Conservation (phyloP, 148 eudicot species). For the Chenopodium suecicum region DNA sequence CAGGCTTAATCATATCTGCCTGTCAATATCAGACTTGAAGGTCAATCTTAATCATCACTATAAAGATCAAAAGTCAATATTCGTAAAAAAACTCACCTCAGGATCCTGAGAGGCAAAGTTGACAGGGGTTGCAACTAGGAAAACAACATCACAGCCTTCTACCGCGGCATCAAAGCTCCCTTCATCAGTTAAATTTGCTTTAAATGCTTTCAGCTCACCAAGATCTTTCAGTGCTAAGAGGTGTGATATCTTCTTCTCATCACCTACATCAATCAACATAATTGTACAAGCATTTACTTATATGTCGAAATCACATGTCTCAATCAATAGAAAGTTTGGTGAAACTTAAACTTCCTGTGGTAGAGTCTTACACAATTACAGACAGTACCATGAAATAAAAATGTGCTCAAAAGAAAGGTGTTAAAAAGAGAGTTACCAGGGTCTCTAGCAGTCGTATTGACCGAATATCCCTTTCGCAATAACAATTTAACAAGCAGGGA, state of each 20-base stretch:
- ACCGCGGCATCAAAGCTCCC: slow-evolving; percentile 58
- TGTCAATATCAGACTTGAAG: slow-evolving; percentile 4
- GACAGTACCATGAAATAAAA: too few species aligned
- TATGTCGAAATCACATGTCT: too few species aligned
- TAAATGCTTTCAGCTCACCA: slow-evolving; percentile 49
- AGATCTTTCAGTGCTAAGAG: slow-evolving; percentile 35
- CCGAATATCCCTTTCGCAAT: slow-evolving; percentile 46
- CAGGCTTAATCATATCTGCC: slow-evolving; percentile 78
- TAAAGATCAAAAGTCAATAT: neutral
- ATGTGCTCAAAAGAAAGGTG: neutral
- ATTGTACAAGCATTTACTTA: neutral
- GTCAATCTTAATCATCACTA: neutral
- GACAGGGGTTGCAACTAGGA: slow-evolving; percentile 68
- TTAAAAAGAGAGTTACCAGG: slow-evolving; percentile 36
- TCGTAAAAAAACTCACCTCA: slow-evolving; percentile 35
- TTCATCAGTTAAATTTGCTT: slow-evolving; percentile 58
- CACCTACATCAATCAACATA: slow-evolving; percentile 31
- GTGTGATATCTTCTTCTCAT: slow-evolving; percentile 51
- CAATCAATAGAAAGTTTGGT: too few species aligned
- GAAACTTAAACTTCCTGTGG: too few species aligned
- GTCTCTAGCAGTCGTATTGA: slow-evolving; percentile 67
- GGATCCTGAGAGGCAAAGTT: slow-evolving; percentile 67
- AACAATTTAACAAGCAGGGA: slow-evolving; percentile 47
- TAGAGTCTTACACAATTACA: too few species aligned
- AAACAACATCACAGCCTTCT: slow-evolving; percentile 52